Conservation (phyloP, 2,329 filamentous ascomycete species). For the Verticillium zaregamsianum region DNA sequence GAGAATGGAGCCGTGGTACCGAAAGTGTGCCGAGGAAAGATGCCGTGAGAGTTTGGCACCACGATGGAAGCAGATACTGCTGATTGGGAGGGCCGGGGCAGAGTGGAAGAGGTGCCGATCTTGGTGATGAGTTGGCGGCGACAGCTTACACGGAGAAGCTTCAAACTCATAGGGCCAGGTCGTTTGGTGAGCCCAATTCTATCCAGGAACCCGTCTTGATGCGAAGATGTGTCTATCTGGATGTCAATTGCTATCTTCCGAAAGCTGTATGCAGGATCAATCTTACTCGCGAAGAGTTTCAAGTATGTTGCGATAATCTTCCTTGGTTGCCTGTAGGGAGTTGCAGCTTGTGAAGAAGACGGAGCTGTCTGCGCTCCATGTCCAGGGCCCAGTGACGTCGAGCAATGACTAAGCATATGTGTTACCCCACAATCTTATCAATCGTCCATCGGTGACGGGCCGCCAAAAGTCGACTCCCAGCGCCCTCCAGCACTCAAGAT, state of each 20-base stretch:
- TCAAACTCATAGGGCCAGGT: neutral
- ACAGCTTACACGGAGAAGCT: neutral
- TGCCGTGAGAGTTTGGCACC: neutral
- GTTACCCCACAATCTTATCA: conserved; percentile 14
- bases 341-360: neutral
- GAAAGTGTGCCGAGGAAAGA: neutral
- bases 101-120: neutral
- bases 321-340: neutral
- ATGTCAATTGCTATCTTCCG: no score
- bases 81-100: neutral
- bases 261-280: no score
- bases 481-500: neutral
- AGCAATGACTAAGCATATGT: neutral
- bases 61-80: neutral
- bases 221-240: no score
- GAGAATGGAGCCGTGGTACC: neutral
- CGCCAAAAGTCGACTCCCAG: neutral
- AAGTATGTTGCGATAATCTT: no score
- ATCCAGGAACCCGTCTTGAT: no score
- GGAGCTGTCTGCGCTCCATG: neutral
- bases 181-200: no score
- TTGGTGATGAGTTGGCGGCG: neutral
- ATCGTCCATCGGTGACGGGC: conserved; percentile 3
- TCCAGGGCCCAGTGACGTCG: neutral
- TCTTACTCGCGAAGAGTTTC: no score